A percentile compares a stretch with the other conserved stretches of the same genome.
Evolutionary conservation across 75 land plant species (phyloP).

Genomic region (Pinus taeda): DNA sequence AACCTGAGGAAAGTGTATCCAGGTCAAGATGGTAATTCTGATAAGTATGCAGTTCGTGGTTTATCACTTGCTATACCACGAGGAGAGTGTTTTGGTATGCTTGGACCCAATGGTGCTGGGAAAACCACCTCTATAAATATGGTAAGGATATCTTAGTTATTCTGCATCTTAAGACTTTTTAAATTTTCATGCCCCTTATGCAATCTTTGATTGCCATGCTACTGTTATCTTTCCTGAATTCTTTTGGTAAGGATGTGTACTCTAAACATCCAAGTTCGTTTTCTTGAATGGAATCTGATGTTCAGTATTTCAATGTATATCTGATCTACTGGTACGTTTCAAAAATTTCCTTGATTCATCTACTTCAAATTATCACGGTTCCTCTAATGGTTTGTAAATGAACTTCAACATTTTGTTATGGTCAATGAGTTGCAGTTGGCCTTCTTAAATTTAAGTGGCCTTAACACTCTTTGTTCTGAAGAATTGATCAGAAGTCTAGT

Average conservation of each 20-base stretch:
- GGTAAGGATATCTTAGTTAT: constrained; percentile 22
- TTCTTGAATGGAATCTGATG: background rate
- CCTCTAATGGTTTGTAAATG: too few species aligned
- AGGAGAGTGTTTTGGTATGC: constrained; percentile 54
- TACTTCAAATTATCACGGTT: too few species aligned
- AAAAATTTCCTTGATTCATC: too few species aligned
- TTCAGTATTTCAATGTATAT: background rate
- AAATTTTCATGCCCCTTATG: background rate
- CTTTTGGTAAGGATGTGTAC: background rate
- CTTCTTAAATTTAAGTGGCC: too few species aligned
- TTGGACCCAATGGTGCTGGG: constrained; percentile 69
- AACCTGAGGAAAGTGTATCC: constrained; percentile 29
- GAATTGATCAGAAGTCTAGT: too few species aligned
- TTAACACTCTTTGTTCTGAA: too few species aligned
- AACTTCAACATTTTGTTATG: too few species aligned
- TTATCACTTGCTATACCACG: constrained; percentile 30
- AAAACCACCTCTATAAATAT: constrained; percentile 59
- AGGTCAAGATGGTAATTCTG: constrained; percentile 30
- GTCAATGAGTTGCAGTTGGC: too few species aligned
- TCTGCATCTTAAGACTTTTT: background rate
- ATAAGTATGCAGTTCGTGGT: constrained; percentile 37
- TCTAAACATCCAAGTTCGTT: background rate
- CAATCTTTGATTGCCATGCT: background rate
- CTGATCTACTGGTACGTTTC: too few species aligned
- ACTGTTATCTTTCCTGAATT: background rate